Percentiles rank a stretch among this genome's conserved stretches.
phyloP scores from a whole-genome alignment of 192 early-diverging fungal species.

The Phlyctochytrium bullatum region DNA sequence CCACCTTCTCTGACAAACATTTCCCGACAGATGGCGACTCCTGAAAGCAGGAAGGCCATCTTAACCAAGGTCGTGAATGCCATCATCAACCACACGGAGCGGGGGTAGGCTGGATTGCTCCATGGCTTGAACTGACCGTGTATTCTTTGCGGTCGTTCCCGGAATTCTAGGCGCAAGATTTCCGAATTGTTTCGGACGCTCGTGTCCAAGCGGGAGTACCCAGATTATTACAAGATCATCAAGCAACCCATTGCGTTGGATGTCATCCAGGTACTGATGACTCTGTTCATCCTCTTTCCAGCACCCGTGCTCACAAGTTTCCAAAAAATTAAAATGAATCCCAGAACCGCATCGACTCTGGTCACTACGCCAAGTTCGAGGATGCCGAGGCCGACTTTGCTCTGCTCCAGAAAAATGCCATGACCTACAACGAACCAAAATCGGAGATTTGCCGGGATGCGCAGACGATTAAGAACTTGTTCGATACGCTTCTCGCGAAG shows the following conservation, averaged over 20 bases:
- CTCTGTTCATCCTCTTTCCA: neutral
- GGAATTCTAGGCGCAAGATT: constrained; percentile 50
- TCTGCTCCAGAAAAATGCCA: constrained; percentile 90
- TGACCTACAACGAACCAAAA: constrained; percentile 86
- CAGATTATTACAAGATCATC: constrained; percentile 90
- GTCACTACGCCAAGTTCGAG: constrained; percentile 55
- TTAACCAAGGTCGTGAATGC: no score
- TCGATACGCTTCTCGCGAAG: constrained; percentile 16
- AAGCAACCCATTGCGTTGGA: constrained; percentile 85
- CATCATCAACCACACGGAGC: no score
- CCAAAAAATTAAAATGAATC: no score
- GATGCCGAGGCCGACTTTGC: constrained; percentile 78
- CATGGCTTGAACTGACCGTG: no score
- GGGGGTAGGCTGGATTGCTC: no score
- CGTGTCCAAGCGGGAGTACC: constrained; percentile 69
- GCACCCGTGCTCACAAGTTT: no score
- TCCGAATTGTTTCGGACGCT: constrained; percentile 77
- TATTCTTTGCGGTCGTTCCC: no score
- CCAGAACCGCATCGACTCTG: constrained; percentile 64
- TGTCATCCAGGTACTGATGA: constrained; percentile 53
- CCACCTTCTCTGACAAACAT: no score
- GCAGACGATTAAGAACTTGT: constrained; percentile 48
- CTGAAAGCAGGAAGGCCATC: no score
- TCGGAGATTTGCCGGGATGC: constrained; percentile 93
- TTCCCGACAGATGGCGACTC: no score